phyloP scores from a whole-genome alignment of 495 filamentous ascomycete species.

The Podospora pseudopauciseta region DNA sequence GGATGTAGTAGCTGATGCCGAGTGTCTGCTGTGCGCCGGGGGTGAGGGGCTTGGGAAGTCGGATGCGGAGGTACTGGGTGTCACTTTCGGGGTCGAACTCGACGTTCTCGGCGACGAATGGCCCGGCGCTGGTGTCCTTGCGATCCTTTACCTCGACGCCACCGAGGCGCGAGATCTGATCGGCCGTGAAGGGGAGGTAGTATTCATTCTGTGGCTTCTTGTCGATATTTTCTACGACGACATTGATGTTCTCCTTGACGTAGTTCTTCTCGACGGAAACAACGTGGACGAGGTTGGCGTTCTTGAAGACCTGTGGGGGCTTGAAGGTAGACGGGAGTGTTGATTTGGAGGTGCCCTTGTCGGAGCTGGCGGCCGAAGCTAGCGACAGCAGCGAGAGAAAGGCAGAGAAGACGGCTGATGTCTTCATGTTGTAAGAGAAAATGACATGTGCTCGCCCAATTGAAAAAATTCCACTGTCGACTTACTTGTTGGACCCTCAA shows the following conservation, averaged over 20 bases:
- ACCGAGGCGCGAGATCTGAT: slow-evolving; percentile 70
- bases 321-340: slow-evolving; percentile 68
- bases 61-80: slow-evolving; percentile 79
- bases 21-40: slow-evolving; percentile 77
- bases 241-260: slow-evolving; percentile 83
- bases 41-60: slow-evolving; percentile 67
- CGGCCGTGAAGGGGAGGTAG: slow-evolving; percentile 76
- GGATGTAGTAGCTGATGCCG: slow-evolving; percentile 75
- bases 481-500: slow-evolving; percentile 13
- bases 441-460: slow-evolving; percentile 25
- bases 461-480: slow-evolving; percentile 1
- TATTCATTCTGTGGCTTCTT: slow-evolving; percentile 76
- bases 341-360: slow-evolving; percentile 37
- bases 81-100: slow-evolving; percentile 63
- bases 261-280: slow-evolving; percentile 92
- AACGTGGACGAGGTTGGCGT: slow-evolving; percentile 82
- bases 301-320: slow-evolving; percentile 86
- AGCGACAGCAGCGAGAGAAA: slow-evolving; percentile 47
- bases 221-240: slow-evolving; percentile 83
- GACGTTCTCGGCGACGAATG: slow-evolving; percentile 64
- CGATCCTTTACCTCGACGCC: slow-evolving; percentile 88
- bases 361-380: slow-evolving; percentile 34
- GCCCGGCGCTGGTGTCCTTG: slow-evolving; percentile 64
- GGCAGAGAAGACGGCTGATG: slow-evolving; percentile 47
- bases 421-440: slow-evolving; percentile 50